These are phyloP conservation scores for Citrus sp. DNA, from an alignment of 345 rosid genomes.

Conservation along the genomic window DNA sequence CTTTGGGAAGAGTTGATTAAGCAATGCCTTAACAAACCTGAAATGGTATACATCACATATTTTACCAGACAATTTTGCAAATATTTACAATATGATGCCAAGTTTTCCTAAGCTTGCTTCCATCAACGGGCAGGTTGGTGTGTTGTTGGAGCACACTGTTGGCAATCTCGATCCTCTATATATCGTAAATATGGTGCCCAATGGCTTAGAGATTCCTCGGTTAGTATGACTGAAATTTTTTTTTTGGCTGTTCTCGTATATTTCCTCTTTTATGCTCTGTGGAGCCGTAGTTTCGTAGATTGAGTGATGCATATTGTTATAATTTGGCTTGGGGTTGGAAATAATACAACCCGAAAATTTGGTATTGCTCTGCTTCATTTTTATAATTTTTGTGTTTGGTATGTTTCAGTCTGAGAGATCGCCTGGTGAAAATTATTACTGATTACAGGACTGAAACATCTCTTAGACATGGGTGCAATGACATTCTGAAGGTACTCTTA, in stretches of 20 bases:
- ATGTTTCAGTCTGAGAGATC: constrained; percentile 80
- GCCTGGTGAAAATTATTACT: constrained; percentile 86
- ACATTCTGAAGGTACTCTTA: constrained; percentile 77
- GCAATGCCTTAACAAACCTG: constrained; percentile 93
- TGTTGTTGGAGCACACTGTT: constrained; percentile 95
- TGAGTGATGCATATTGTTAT: not conserved
- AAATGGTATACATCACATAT: constrained; percentile 61
- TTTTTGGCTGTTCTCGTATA: not conserved
- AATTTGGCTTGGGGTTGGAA: not conserved
- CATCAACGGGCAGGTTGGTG: constrained; percentile 69
- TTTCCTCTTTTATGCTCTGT: not conserved
- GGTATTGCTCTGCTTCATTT: not conserved
- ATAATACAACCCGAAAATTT: not conserved
- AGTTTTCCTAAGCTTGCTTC: constrained; percentile 13
- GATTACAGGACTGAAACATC: constrained; percentile 99
- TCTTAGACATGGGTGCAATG: constrained; percentile 95
- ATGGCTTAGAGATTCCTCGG: constrained; percentile 99
- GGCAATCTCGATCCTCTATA: constrained; percentile 97
- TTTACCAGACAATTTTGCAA: not conserved
- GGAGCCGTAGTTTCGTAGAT: not conserved
- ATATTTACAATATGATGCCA: not conserved
- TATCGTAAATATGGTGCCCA: constrained; percentile 96
- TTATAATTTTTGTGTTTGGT: not conserved
- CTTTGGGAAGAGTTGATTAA: constrained; percentile 98
- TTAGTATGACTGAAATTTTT: constrained; percentile 34